A percentile compares a stretch with the other conserved stretches of the same genome.
Evolutionary conservation across 768 basidiomycete species (phyloP).

Genomic region (Rhodotorula diobovata): DNA sequence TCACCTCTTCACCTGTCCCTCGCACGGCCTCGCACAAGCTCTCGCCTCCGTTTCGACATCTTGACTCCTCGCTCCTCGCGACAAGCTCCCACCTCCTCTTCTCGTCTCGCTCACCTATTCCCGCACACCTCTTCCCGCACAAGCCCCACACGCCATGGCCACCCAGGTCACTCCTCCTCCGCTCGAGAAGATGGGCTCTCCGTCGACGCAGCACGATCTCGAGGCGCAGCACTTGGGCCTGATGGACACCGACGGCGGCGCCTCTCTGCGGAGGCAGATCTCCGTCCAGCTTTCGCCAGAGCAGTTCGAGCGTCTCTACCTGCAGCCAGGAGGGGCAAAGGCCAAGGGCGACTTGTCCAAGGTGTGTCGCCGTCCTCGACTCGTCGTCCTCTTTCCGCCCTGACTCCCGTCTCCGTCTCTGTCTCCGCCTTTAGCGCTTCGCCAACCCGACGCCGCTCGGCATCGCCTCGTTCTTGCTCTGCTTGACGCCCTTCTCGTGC

Average conservation of each 20-base stretch:
- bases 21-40: too few species aligned
- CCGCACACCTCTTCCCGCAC: too few species aligned
- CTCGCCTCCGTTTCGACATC: too few species aligned
- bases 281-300: conserved; percentile 41
- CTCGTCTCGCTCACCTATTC: neutral
- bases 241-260: conserved; percentile 30
- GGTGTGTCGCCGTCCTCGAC: neutral
- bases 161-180: neutral
- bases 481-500: conserved; percentile 40
- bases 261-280: conserved; percentile 39
- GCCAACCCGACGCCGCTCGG: conserved; percentile 42
- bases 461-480: conserved; percentile 41
- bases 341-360: conserved; percentile 42
- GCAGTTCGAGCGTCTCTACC: conserved; percentile 44
- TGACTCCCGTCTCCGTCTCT: neutral
- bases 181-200: conserved; percentile 4
- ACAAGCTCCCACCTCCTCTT: too few species aligned
- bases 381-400: conserved; percentile 3
- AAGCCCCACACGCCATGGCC: neutral
- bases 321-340: conserved; percentile 40
- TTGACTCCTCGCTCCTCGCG: too few species aligned
- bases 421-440: conserved; percentile 4
- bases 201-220: conserved; percentile 3
- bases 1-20: too few species aligned
- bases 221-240: conserved; percentile 3